These are phyloP conservation scores for Fraxinus platypoda DNA, from an alignment of 305 asterid genomes.

Conservation along the genomic window DNA sequence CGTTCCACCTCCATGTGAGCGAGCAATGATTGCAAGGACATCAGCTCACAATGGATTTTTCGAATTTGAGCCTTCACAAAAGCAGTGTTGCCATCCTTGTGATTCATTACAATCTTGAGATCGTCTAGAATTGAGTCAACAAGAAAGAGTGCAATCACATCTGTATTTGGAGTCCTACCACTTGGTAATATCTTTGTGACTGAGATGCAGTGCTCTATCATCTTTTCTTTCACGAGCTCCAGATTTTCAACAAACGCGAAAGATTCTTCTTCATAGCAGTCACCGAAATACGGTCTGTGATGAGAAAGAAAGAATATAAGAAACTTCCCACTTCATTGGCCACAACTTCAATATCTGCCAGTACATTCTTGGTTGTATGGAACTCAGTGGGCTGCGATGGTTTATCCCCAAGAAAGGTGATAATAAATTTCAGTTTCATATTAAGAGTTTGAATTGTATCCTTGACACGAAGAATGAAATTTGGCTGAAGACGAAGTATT, in stretches of 20 bases:
- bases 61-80: neutral
- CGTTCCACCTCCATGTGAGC: neutral
- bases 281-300: neutral
- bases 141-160: neutral
- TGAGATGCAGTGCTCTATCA: neutral
- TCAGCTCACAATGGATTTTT: neutral
- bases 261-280: neutral
- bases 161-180: neutral
- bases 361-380: neutral
- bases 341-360: neutral
- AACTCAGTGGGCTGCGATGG: neutral
- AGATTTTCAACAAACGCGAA: neutral
- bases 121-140: constrained; percentile 1
- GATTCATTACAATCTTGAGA: neutral
- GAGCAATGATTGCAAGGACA: neutral
- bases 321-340: neutral
- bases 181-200: neutral
- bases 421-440: neutral
- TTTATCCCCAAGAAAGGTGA: neutral
- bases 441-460: neutral
- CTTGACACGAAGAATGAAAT: neutral
- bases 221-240: neutral
- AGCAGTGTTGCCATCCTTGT: neutral
- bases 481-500: neutral
- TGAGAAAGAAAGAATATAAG: neutral